Base-by-base conservation (phyloP, 345 rosid species). In the Boechera retrofracta region DNA sequence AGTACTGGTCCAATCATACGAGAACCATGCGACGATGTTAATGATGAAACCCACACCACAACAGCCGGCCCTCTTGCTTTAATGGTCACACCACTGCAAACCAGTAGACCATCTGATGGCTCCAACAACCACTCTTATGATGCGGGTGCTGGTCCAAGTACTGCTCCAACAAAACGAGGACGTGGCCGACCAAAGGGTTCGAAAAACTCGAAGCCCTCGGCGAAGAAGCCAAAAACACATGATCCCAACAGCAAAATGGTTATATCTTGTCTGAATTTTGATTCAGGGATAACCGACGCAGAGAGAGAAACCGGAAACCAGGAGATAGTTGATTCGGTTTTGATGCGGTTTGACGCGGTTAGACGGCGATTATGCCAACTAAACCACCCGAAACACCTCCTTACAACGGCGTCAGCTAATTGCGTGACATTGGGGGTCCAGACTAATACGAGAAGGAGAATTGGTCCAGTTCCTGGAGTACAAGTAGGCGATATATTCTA, bases 401-500 rank as follows among this genome's bases (percentile, higher is more conserved):
- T 66, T 7, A 29, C 67, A 0, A 87, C 87, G 7, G 63, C 53
- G 3, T 4, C 61, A 5, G 66, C 64, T 56, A 87, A 68, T 32
- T 71, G 89, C 74, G 82, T 52, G 86, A 85, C 48, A 10, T 73
- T 81, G 49, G 87, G 85, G 12, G 65, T 88, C 58, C 72, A 76
- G 39, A 83, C 95, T 0, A 92, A 89, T 69, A 49, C 28, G 39
- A 84, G 39, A 77, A 89, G 77, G 83, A 86, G 88, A 77, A 59
- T 80, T 42, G 96, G 93, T 47, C 39, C 41, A 1, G 79, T 86
- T 16, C 93, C 93, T 49, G 93, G 97, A 10, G 67, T 88, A 48
- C 75, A 90, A 33, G 54, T 85, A 16, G 93, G 97, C 0, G 92
- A 89, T 7, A 86, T 89, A 9, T 89, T 85, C 85, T 89, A 71